These are phyloP conservation scores for Clohesyomyces aquaticus DNA, from an alignment of 495 filamentous ascomycete genomes.

Conservation along the genomic window DNA sequence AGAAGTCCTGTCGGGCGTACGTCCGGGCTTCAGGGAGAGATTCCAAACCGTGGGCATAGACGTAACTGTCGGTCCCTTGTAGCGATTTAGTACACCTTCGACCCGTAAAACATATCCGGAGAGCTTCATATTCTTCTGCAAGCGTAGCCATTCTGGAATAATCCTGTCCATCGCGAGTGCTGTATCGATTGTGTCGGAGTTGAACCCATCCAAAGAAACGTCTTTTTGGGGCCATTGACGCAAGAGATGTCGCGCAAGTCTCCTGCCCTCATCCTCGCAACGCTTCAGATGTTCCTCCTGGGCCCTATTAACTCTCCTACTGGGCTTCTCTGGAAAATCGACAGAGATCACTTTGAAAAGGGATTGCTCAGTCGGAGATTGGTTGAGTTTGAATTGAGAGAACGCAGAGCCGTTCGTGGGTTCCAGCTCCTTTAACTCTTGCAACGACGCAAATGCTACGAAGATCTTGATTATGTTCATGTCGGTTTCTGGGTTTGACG, in stretches of 20 bases:
- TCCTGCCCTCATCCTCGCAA: constrained; percentile 5
- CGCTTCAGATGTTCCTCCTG: neutral
- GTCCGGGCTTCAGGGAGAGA: no score
- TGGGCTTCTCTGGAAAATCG: neutral
- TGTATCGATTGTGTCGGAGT: constrained; percentile 12
- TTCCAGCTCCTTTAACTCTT: no score
- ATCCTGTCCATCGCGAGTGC: constrained; percentile 47
- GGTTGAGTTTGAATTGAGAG: no score
- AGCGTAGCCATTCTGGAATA: constrained; percentile 54
- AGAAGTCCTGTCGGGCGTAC: no score
- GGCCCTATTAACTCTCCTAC: neutral
- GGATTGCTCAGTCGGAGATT: no score
- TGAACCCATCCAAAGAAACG: neutral
- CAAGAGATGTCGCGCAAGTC: constrained; percentile 1
- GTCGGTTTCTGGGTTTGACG: no score
- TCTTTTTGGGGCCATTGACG: constrained; percentile 22
- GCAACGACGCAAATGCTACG: no score
- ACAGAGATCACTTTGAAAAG: constrained; percentile 17
- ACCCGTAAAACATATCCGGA: neutral
- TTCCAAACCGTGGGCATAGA: no score
- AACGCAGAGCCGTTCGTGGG: no score
- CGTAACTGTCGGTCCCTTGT: neutral
- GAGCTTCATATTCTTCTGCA: constrained; percentile 47
- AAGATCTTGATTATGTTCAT: no score
- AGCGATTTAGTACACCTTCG: neutral